Evolutionary conservation across 352 stramenopile genomes (phyloP), one percentile per base, ranked within the genome.

Genomic region (Globisporangium cystogenes): DNA sequence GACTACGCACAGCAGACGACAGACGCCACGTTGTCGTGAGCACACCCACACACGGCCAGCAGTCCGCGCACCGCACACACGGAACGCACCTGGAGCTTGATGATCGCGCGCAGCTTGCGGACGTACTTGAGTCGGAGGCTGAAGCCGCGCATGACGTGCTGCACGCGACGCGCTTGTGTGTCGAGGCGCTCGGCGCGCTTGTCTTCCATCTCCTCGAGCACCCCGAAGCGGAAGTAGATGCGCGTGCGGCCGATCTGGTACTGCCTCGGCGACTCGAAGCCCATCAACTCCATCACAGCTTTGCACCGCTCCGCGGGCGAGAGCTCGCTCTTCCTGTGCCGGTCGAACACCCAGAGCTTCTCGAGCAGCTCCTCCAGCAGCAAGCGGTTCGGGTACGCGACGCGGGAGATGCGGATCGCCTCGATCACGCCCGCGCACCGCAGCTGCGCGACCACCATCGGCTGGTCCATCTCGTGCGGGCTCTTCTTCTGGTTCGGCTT

Each of bases 401-500:
- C 93, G 56, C 97, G 90, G 46, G 96, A 96, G 48, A 99, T 98
- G 59, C 96, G 89, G 55, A 99, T 98, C 15, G 97, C 98, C 62
- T 99, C 98, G 64, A 99, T 97, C 14, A 99, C 96, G 82, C 98
- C 98, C 60, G 95, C 96, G 59, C 98, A 99, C 31, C 90, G 82
- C 42, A 99, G 66, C 68, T 99, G 97, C 39, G 98, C 93, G 3
- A 98, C 93, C 5, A 98, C 84, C 75, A 98, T 92, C 23, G 86
- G 72, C 36, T 97, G 71, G 44, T 97, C 93, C 76, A 99, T 91
- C n/a, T 53, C 68, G 1, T 59, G 72, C 8, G 84, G 54, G 61
- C 97, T 97, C 65, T 99, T 97, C 33, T 96, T 87, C 66, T 97
- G 86, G 72, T 99, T 99, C 0, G 97, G 96, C 77, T 99, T 99